Percentiles rank a stretch among this genome's conserved stretches.
These are phyloP conservation scores for Vitellaria paradoxa DNA, from an alignment of 179 eudicot genomes.

Conservation along the genomic window DNA sequence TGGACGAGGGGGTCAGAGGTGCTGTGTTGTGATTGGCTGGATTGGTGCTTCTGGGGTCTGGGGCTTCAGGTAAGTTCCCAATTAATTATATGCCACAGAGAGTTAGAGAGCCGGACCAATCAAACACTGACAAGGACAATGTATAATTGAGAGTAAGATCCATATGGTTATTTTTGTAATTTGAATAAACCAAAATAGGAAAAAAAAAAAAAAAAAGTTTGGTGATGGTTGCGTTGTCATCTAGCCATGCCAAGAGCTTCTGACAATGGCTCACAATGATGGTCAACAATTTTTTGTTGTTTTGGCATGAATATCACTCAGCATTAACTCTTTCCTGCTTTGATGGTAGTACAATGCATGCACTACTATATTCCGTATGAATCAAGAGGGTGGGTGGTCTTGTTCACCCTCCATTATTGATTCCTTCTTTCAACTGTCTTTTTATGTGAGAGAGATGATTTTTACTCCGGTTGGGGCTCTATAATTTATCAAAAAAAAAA, in stretches of 20 bases:
- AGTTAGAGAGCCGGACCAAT: constrained; percentile 12
- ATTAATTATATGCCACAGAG: constrained; percentile 11
- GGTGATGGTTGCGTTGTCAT: constrained; percentile 1
- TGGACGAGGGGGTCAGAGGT: constrained; percentile 5
- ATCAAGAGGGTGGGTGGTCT: constrained; percentile 6
- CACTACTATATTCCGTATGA: no score
- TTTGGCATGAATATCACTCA: no score
- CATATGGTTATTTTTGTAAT: constrained; percentile 4
- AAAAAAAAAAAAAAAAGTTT: background rate
- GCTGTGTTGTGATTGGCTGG: constrained; percentile 28
- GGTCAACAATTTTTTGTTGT: no score
- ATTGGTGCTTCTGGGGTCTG: constrained; percentile 26
- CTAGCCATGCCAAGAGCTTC: background rate
- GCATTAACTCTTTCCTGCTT: no score
- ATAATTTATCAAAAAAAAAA: no score
- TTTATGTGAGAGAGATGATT: background rate
- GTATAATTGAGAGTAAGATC: constrained; percentile 19
- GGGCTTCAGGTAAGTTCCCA: constrained; percentile 4
- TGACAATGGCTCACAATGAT: constrained; percentile 8
- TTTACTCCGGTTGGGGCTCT: no score
- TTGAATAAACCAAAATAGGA: background rate
- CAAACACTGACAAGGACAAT: constrained; percentile 20
- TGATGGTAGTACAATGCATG: no score
- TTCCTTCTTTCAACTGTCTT: background rate
- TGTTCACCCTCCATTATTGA: constrained; percentile 2